Evolutionary conservation across 2,329 filamentous ascomycete genomes (phyloP).

Genomic region (Trichoderma cornu-damae): DNA sequence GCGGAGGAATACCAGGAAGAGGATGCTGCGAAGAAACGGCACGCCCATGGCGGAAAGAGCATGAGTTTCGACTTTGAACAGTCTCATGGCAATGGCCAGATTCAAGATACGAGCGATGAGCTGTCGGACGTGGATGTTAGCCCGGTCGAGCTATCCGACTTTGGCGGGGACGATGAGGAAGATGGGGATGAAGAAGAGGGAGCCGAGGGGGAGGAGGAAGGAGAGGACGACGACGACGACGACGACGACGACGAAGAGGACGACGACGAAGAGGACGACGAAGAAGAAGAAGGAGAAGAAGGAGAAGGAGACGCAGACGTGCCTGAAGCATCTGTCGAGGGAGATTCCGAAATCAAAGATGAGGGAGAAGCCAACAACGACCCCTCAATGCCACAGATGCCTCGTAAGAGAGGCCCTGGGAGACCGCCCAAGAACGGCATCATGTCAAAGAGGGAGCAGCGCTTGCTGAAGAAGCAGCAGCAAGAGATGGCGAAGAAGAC

Average conservation of each 20-base stretch:
- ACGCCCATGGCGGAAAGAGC: conserved; percentile 56
- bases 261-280: conserved; percentile 27
- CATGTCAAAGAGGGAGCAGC: conserved; percentile 73
- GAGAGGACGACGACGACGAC: too few species aligned
- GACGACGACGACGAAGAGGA: too few species aligned
- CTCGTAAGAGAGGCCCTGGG: conserved; percentile 71
- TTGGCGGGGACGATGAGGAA: conserved; percentile 29
- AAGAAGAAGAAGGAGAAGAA: conserved; percentile 26
- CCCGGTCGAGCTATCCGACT: conserved; percentile 38
- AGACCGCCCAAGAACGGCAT: conserved; percentile 76
- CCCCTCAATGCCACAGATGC: conserved; percentile 40
- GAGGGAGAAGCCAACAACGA: conserved; percentile 32
- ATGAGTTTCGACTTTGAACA: conserved; percentile 72
- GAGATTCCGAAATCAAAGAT: conserved; percentile 27
- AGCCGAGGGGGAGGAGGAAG: conserved; percentile 27
- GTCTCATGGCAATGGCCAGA: conserved; percentile 52
- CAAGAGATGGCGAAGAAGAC: conserved; percentile 48
- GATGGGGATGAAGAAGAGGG: conserved; percentile 27
- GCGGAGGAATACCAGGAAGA: conserved; percentile 53
- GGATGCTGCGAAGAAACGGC: conserved; percentile 43
- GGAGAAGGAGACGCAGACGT: conserved; percentile 27
- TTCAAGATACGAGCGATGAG: conserved; percentile 52
- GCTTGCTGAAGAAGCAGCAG: conserved; percentile 55
- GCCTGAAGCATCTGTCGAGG: conserved; percentile 20
- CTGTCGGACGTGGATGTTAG: conserved; percentile 42